Base-by-base conservation (phyloP, 306 rosid genomes). In the Cercis canadensis region DNA sequence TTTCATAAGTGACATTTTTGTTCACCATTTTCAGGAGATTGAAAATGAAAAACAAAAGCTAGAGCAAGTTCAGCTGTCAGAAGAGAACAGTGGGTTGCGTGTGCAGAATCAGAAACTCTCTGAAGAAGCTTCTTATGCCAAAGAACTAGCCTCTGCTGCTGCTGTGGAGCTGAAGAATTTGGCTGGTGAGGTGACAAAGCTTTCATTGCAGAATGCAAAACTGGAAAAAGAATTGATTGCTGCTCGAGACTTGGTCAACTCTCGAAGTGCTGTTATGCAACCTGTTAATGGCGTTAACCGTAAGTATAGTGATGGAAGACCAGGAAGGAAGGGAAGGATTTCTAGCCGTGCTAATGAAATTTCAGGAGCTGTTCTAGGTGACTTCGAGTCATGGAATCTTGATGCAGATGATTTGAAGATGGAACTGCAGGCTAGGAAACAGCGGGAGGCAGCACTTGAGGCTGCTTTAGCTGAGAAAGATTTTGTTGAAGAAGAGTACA, bases 141-240 rank as follows among this genome's bases (percentile, higher is more conserved):
- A 92, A 73, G 99, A 95, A 73, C 79, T 95, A 65, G 99, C 99
- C 52, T 89, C 99, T 66, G 99, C 99, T 72, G 99, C 99, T 70
- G 99, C 99, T 50, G 92, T 95, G 53, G 99, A 95, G 73, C 77
- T 95, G 78, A 95, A 95, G 82, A 95, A 92, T 89, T 85, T 95
- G 86, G 97, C 97, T 52, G 87, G 92, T 81, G 97, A 95, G 85
- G 96, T 95, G 80, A 95, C 99, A 11, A 95, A 88, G 82, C 87
- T 92, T 59, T 95, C 99, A 55, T 72, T 92, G 65, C 97, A 89
- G 63, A 92, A 78, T 81, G 84, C 90, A 7, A 95, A 95, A 81
- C 71, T 92, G 56, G 97, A 95, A 74, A 95, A 95, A 66, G 99
- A 95, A 69, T 73, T 92, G 77, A 64, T 82, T 81, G 78, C 96